A percentile compares a stretch with the other conserved stretches of the same genome.
phyloP scores from a whole-genome alignment of 495 filamentous ascomycete genomes.

The Hypoxylon perforatum region DNA sequence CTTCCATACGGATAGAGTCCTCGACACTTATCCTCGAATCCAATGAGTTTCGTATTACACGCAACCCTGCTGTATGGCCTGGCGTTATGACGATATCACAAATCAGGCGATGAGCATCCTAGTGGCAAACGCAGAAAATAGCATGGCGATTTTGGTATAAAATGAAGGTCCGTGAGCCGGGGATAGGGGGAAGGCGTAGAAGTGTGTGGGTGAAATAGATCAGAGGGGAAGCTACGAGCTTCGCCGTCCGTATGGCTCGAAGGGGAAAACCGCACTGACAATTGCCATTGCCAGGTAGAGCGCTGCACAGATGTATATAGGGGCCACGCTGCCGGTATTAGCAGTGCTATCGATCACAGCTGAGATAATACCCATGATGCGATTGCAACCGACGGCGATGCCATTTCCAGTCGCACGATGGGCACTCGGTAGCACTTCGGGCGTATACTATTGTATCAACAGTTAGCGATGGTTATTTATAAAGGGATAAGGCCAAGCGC shows the following conservation, averaged over 20 bases:
- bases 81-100: no score
- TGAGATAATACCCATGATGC: slow-evolving; percentile 77
- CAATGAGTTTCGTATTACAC: no score
- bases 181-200: no score
- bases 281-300: slow-evolving; percentile 73
- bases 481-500: background rate
- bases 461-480: background rate
- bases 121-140: no score
- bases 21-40: no score
- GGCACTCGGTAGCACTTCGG: slow-evolving; percentile 71
- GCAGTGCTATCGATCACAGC: slow-evolving; percentile 72
- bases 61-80: no score
- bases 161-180: no score
- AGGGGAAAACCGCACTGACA: slow-evolving; percentile 70
- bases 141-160: no score
- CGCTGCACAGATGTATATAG: slow-evolving; percentile 75
- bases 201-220: background rate
- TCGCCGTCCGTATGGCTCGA: slow-evolving; percentile 75
- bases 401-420: slow-evolving; percentile 79
- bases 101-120: no score
- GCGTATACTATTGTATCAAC: slow-evolving; percentile 51
- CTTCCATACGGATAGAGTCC: no score
- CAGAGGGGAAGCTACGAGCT: slow-evolving; percentile 61
- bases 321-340: slow-evolving; percentile 68
- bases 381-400: slow-evolving; percentile 73